phyloP scores from a whole-genome alignment of 2,329 filamentous ascomycete genomes.

The Amauroascus niger region DNA sequence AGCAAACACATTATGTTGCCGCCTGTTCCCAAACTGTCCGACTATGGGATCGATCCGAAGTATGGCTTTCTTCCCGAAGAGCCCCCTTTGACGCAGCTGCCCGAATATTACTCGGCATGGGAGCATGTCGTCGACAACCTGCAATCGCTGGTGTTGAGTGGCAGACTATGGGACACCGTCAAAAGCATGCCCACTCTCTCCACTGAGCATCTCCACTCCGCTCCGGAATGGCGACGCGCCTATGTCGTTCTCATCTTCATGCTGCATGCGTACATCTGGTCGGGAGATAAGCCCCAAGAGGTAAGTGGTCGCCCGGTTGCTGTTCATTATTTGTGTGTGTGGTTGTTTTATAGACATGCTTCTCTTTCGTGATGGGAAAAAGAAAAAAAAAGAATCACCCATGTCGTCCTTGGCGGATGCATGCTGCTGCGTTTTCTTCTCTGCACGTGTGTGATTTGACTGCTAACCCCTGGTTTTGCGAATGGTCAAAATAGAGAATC shows the following conservation, averaged over 20 bases:
- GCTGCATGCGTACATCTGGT: conserved; percentile 83
- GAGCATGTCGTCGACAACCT: conserved; percentile 77
- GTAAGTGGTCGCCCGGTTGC: conserved; percentile 34
- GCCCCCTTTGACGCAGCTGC: conserved; percentile 66
- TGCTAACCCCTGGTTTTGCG: conserved; percentile 5
- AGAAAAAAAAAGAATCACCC: neutral
- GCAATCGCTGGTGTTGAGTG: conserved; percentile 76
- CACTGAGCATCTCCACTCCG: conserved; percentile 68
- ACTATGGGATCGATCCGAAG: conserved; percentile 57
- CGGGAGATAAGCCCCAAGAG: conserved; percentile 61
- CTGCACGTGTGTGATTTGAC: neutral
- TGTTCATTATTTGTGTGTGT: neutral
- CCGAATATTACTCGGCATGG: conserved; percentile 92
- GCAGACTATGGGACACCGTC: conserved; percentile 68
- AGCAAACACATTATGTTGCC: too few relatives aligned
- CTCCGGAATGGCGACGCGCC: conserved; percentile 83
- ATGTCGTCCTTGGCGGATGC: conserved; percentile 7
- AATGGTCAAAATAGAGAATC: conserved; percentile 42
- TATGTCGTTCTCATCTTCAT: conserved; percentile 72
- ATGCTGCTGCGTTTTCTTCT: too few relatives aligned
- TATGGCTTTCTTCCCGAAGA: conserved; percentile 83
- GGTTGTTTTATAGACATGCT: too few relatives aligned
- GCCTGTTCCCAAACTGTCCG: conserved; percentile 47
- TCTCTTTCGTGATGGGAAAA: neutral
- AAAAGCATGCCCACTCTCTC: conserved; percentile 75